Evolutionary conservation across 768 basidiomycete genomes (phyloP), one percentile per base, ranked within the genome.

Genomic region (Tulasnella sp.): DNA sequence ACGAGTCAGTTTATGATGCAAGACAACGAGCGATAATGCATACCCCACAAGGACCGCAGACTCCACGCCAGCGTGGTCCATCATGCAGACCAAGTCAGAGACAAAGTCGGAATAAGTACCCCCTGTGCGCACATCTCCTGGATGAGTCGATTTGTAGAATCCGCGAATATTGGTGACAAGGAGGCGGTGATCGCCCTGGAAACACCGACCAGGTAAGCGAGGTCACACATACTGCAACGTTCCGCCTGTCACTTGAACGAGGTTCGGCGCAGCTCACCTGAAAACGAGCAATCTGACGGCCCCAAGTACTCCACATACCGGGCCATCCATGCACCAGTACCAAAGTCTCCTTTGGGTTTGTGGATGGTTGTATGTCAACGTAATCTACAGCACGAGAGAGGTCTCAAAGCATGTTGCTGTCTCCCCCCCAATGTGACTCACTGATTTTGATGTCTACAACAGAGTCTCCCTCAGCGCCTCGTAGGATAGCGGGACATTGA

Each of bases 291-390:
- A 93, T 92, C 82, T 93, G 92, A 42, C 87, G 87, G 46, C 89
- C 87, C 92, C 92, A 93, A 26, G 87, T 88, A 75, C 89, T 90
- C 92, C 92, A 93, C 4, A 93, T 82, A 80, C 90, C 87, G 0
- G 92, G 92, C 92, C 92, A 93, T 4, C 92, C 92, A 81, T 93
- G 92, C 0, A 93, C 89, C 86, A 93, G 87, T 40, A 93, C 71
- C 3, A 93, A 83, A 0, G 90, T 88, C 18, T 83, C 85, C 37
- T 87, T 83, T 3, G 71, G 42, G 37, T n/a, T 5, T 18, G 39
- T 75, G 20, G 74, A 75, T 32, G n/a, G n/a, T 23, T 37, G 3
- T 48, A 48, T 26, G 37, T 75, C 44, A 55, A 61, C 55, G 74
- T 75, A 75, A 61, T 39, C 74, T 75, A 39, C 11, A n/a, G 9